These are phyloP conservation scores for Umbellularia californica DNA, from an alignment of 164 flowering plant genomes.

Conservation along the genomic window DNA sequence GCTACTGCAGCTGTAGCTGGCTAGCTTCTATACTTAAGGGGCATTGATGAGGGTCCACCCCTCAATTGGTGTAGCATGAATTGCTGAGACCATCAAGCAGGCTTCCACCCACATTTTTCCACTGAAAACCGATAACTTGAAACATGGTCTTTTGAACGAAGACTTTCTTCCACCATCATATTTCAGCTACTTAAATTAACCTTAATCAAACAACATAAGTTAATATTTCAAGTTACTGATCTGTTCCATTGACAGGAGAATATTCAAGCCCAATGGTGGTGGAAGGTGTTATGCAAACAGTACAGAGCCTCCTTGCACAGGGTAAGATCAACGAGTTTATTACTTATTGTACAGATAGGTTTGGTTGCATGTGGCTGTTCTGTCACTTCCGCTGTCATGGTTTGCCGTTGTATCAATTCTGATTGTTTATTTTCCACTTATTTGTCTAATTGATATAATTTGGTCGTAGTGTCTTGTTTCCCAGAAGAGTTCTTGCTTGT, in stretches of 20 bases:
- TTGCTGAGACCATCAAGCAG: not conserved
- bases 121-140: not conserved
- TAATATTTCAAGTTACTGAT: not conserved
- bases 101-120: not conserved
- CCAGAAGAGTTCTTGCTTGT: not conserved
- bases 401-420: not conserved
- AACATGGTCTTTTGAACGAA: not conserved
- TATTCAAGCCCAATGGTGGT: conserved; percentile 31
- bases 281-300: conserved; percentile 62
- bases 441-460: not conserved
- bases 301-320: conserved; percentile 84
- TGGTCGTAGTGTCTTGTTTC: not conserved
- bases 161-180: not conserved
- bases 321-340: conserved; percentile 34
- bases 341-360: not conserved
- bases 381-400: not conserved
- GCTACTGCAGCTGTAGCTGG: not conserved
- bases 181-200: not conserved
- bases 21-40: not conserved
- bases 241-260: conserved; percentile 46
- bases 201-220: not conserved
- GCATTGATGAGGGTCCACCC: not conserved
- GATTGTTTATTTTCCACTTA: not conserved
- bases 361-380: conserved; percentile 3
- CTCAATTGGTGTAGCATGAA: not conserved